Percentiles rank a stretch among this genome's conserved stretches.
These are phyloP conservation scores for Pseudomonodictys pantanalensis DNA, from an alignment of 495 filamentous ascomycete genomes.

Conservation along the genomic window DNA sequence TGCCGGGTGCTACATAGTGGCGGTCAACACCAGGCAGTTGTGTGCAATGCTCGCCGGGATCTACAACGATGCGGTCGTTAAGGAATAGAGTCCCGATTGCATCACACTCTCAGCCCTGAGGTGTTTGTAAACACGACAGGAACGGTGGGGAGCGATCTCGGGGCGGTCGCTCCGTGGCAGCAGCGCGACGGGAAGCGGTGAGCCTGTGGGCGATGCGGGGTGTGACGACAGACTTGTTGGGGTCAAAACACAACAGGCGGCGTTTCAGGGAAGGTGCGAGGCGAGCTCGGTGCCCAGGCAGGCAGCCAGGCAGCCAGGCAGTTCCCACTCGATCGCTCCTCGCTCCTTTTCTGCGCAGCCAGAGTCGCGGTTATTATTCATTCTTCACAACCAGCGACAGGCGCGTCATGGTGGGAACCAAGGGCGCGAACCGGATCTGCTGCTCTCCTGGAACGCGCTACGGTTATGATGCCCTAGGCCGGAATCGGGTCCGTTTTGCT, in stretches of 20 bases:
- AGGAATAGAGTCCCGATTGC: too few species aligned
- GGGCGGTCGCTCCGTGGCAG: too few species aligned
- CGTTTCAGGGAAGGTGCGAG: not conserved
- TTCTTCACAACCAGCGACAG: too few species aligned
- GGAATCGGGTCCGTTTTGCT: not conserved
- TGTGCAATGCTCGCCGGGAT: too few species aligned
- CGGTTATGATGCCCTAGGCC: not conserved
- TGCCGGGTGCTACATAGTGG: not conserved
- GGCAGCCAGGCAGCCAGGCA: not conserved
- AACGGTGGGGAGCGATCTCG: not conserved
- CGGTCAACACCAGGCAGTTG: not conserved
- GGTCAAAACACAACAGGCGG: not conserved
- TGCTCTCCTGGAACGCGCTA: not conserved
- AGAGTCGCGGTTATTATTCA: too few species aligned
- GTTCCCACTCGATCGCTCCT: not conserved
- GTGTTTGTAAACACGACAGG: slow-evolving; percentile 7
- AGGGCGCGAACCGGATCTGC: not conserved
- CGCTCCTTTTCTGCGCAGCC: not conserved
- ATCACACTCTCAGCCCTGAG: too few species aligned
- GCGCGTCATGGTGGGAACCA: too few species aligned
- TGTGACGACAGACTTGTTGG: not conserved
- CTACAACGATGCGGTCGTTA: too few species aligned
- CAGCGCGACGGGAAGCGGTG: not conserved
- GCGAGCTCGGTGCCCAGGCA: not conserved
- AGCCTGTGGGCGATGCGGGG: not conserved